phyloP scores from a whole-genome alignment of 768 basidiomycete species.

The Mycena rosella region DNA sequence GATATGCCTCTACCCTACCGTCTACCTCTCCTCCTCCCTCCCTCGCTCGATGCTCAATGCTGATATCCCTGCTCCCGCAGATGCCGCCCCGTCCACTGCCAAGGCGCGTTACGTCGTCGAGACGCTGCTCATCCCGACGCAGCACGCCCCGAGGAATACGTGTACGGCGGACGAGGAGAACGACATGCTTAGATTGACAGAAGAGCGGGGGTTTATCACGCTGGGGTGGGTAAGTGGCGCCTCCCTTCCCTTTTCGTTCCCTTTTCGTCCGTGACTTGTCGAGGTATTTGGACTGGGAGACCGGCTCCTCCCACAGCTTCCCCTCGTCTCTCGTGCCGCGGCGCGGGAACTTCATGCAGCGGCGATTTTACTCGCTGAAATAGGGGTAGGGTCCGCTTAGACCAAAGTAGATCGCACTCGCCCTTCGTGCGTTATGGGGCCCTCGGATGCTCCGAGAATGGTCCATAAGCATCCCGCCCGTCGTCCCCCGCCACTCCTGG shows the following conservation, averaged over 20 bases:
- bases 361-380: not conserved
- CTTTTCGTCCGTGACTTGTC: not conserved
- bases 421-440: constrained; percentile 5
- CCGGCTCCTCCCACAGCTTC: too few species aligned
- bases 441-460: constrained; percentile 11
- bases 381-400: constrained; percentile 3
- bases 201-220: not conserved
- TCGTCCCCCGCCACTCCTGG: constrained; percentile 1
- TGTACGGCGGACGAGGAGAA: not conserved
- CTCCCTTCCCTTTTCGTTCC: not conserved
- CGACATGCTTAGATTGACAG: not conserved
- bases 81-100: too few species aligned
- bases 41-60: too few species aligned
- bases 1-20: too few species aligned
- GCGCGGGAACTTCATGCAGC: not conserved
- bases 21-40: too few species aligned
- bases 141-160: not conserved
- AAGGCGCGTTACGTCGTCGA: not conserved
- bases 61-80: too few species aligned
- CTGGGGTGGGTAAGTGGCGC: not conserved
- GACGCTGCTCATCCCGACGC: not conserved
- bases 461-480: constrained; percentile 5
- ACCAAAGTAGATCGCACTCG: constrained; percentile 13
- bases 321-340: constrained; percentile 4
- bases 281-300: too few species aligned